A percentile compares a stretch with the other conserved stretches of the same genome.
These are phyloP conservation scores for Tolypocladium sp. DNA, from an alignment of 2,329 filamentous ascomycete genomes.

Conservation along the genomic window DNA sequence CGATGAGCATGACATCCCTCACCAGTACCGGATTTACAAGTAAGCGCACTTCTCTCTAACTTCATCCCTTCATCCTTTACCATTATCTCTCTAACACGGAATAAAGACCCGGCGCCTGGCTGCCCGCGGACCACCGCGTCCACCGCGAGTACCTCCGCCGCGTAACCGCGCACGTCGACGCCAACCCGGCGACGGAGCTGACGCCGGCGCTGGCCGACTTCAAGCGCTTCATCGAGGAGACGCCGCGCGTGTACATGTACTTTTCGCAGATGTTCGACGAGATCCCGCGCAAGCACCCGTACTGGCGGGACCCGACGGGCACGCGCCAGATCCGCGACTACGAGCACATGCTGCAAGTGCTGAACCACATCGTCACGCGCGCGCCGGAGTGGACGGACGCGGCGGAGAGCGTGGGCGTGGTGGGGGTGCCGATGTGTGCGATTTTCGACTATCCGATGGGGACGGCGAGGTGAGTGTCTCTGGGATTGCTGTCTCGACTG, in stretches of 20 bases:
- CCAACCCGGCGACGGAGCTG: slow-evolving; percentile 36
- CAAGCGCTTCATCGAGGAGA: slow-evolving; percentile 54
- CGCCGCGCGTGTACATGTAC: slow-evolving; percentile 56
- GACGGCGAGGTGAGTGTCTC: slow-evolving; percentile 32
- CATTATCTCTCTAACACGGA: not conserved
- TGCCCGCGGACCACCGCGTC: slow-evolving; percentile 52
- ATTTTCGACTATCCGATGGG: slow-evolving; percentile 49
- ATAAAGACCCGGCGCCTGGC: slow-evolving; percentile 46
- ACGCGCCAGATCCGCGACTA: slow-evolving; percentile 56
- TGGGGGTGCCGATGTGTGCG: slow-evolving; percentile 43
- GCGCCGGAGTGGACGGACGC: slow-evolving; percentile 45
- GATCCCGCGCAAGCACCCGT: slow-evolving; percentile 51
- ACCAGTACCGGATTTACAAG: slow-evolving; percentile 35
- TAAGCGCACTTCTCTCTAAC: slow-evolving; percentile 15
- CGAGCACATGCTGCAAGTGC: slow-evolving; percentile 53
- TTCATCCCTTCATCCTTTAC: not conserved
- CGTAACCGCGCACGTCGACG: slow-evolving; percentile 45
- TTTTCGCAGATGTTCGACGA: slow-evolving; percentile 61
- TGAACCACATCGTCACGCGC: slow-evolving; percentile 49
- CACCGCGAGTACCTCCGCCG: slow-evolving; percentile 55
- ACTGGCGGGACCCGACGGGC: slow-evolving; percentile 52
- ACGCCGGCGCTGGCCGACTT: slow-evolving; percentile 56
- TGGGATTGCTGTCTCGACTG: not conserved
- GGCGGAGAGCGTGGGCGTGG: slow-evolving; percentile 40
- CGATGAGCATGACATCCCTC: slow-evolving; percentile 41